phyloP scores from a whole-genome alignment of 441 rosid species.

The Jatropha multifida region DNA sequence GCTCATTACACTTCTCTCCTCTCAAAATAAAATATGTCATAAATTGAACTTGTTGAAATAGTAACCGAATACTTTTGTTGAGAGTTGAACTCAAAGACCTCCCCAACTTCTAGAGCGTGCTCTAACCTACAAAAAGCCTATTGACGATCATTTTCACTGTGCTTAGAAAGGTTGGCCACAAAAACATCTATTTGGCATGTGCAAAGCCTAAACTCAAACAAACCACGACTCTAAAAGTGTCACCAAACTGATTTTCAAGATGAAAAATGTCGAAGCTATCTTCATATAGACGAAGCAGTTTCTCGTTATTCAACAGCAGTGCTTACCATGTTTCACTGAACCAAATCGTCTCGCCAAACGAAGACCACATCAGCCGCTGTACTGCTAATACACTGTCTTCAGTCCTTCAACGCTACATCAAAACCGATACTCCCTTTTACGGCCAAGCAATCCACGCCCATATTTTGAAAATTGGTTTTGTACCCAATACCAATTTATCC shows the following conservation, averaged over 20 bases:
- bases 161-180: too few species aligned
- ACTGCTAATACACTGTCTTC: slow-evolving; percentile 39
- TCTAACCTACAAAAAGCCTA: too few species aligned
- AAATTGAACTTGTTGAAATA: too few species aligned
- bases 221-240: neutral
- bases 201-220: too few species aligned
- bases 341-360: slow-evolving; percentile 18
- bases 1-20: too few species aligned
- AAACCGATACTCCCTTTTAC: slow-evolving; percentile 49
- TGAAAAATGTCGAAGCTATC: slow-evolving; percentile 28
- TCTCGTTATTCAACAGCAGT: slow-evolving; percentile 19
- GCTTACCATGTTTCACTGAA: slow-evolving; percentile 7
- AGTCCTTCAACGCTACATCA: slow-evolving; percentile 65
- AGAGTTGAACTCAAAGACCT: too few species aligned
- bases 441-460: slow-evolving; percentile 68
- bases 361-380: slow-evolving; percentile 17
- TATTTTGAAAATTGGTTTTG: slow-evolving; percentile 62
- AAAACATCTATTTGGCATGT: too few species aligned
- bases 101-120: too few species aligned
- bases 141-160: too few species aligned
- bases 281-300: slow-evolving; percentile 14
- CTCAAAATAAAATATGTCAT: too few species aligned
- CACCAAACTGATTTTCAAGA: slow-evolving; percentile 6
- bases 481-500: slow-evolving; percentile 50
- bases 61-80: too few species aligned